Evolutionary conservation across 2,329 filamentous ascomycete species (phyloP), one percentile per base, ranked within the genome.

Genomic region (Cladosporium sp.): DNA sequence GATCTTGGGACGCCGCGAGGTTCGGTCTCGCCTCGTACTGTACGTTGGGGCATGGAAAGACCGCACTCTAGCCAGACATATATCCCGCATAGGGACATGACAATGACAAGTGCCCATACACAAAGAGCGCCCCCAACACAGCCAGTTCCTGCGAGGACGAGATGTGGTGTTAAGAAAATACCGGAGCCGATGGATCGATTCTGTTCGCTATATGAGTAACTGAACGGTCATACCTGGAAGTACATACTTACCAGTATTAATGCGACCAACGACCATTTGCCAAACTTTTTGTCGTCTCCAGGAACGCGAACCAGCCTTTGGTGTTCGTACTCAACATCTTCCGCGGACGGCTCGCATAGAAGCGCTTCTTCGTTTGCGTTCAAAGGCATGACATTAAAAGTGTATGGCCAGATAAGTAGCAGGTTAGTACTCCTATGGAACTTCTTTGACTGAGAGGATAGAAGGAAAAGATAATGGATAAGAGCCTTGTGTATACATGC

Each of bases 41-140:
- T 68, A 61, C 80, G 80, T 24, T 81, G 76, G 12, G 82, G 82
- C 32, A 83, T 76, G 34, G 80, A 82, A 21, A 84, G 76, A 2
- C 82, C 82, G 58, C 82, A 81, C 67, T 84, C 82, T 14, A 84
- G 71, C 67, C 75, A 78, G 12, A 78, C 79, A 75, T 12, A 76
- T 68, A 59, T 79, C 69, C 65, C 78, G 76, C 69, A 73, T 26
- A 71, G 52, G 30, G 69, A 68, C 65, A 81, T 80, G 21, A 81
- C 66, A 38, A 75, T 74, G 10, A 79, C 80, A 4, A 75, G 74
- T 15, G 79, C 66, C 80, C 80, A 82, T 30, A 82, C 73, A 11
- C 82, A 74, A 11, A 82, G 71, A 4, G 79, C 65, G 12, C 68
- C 67, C 15, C 74, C 74, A 21, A 74, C 68, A 59, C 71, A 71